Evolutionary conservation across 345 rosid genomes (phyloP).

Genomic region (Mercurialis annua): DNA sequence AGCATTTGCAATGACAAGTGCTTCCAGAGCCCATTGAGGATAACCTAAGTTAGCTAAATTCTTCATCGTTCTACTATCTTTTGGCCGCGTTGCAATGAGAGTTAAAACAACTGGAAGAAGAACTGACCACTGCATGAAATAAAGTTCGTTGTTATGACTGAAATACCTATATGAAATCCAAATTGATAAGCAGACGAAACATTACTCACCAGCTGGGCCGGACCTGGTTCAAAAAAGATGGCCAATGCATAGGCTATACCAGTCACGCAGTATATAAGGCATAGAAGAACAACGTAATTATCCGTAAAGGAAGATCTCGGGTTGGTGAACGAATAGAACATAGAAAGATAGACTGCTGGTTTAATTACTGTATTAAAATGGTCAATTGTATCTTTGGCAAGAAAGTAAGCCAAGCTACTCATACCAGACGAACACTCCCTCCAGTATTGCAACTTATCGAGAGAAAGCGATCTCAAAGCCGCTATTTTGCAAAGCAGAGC

Average conservation of each 20-base stretch:
- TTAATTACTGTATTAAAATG: slow-evolving; percentile 73
- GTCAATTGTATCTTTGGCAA: slow-evolving; percentile 89
- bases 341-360: slow-evolving; percentile 85
- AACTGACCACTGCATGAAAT: slow-evolving; percentile 75
- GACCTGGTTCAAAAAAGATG: slow-evolving; percentile 71
- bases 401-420: slow-evolving; percentile 88
- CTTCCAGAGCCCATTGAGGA: slow-evolving; percentile 87
- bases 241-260: slow-evolving; percentile 86
- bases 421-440: slow-evolving; percentile 92
- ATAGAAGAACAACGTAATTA: slow-evolving; percentile 72
- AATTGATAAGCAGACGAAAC: neutral
- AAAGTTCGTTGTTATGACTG: slow-evolving; percentile 10
- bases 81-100: slow-evolving; percentile 65
- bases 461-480: slow-evolving; percentile 84
- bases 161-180: neutral
- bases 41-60: slow-evolving; percentile 58
- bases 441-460: slow-evolving; percentile 89
- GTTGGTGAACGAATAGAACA: slow-evolving; percentile 86
- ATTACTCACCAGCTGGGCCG: slow-evolving; percentile 88
- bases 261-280: slow-evolving; percentile 92
- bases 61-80: slow-evolving; percentile 34
- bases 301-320: slow-evolving; percentile 80
- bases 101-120: slow-evolving; percentile 95
- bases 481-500: slow-evolving; percentile 93
- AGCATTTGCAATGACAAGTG: slow-evolving; percentile 78